Evolutionary conservation across 2,329 filamentous ascomycete genomes (phyloP), one percentile per base, ranked within the genome.

Genomic region (Myriangium duriaei): DNA sequence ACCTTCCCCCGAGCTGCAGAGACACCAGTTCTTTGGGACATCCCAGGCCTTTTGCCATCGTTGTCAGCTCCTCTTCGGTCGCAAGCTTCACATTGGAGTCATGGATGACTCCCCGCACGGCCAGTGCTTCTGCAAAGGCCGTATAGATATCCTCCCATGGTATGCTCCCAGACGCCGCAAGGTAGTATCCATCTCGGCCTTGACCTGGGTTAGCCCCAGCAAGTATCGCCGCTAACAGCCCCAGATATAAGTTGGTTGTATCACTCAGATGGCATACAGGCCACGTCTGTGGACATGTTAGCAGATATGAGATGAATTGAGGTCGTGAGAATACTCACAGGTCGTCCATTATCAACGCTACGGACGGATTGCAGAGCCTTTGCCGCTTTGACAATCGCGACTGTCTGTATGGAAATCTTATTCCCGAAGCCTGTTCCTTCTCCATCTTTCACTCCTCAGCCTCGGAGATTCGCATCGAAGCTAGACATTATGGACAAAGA

Each of bases 221-320:
- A 2, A 72, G 45, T 10, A 72, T 72, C 2, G 50, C 54, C 1
- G 57, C 55, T 5, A 72, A 46, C 0, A 73, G 52, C 2, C 59
- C 48, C 1, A 71, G 34, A 37, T 71, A 73, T 1, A 72, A 45
- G 0, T 47, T 49, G 0, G 63, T 57, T 21, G 61, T 73, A 40
- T 74, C 69, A 0, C 47, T 7, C 3, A 73, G 48, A 39, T 73
- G 67, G 40, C 63, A 69, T 4, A 74, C 69, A 0, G 69, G 69
- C 70, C 70, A 73, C 1, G 51, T 56, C 62, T 68, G 32, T 11
- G 26, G 17, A 24, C 34, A 14, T 10, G 16, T 14, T 29, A 40
- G 19, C 11, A 37, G 16, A 30, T 1, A 26, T 19, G 18, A 11
- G 9, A 16, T 24, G 17, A 4, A 34, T 15, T 10, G 15, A 14